Evolutionary conservation across 352 stramenopile genomes (phyloP).

Genomic region (Phytophthora vignae): DNA sequence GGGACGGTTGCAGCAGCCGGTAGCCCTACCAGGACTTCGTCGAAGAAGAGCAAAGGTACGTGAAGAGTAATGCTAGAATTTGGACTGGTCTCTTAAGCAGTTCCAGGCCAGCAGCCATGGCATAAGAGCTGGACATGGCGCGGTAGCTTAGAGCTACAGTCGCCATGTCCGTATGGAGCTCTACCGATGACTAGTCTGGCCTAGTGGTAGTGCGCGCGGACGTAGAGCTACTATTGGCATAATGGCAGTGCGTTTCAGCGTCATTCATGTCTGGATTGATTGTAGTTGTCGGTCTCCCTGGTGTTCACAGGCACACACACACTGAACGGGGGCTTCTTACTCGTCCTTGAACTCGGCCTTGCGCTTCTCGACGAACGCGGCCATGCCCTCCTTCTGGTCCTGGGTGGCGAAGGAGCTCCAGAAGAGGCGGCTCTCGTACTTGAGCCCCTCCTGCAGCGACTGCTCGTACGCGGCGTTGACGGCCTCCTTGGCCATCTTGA

Average conservation of each 20-base stretch:
- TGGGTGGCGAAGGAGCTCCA: conserved; percentile 98
- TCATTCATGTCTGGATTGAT: not conserved
- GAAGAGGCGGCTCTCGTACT: conserved; percentile 98
- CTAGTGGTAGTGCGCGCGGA: not conserved
- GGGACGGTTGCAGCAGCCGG: not conserved
- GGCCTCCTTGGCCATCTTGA: conserved; percentile 98
- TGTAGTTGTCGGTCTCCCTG: not conserved
- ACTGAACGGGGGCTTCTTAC: conserved; percentile 51
- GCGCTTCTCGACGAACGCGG: conserved; percentile 98
- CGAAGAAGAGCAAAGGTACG: conserved; percentile 56
- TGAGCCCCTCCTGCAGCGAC: conserved; percentile 94
- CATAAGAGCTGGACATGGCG: no score
- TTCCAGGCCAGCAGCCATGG: not conserved
- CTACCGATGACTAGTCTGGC: not conserved
- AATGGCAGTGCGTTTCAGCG: not conserved
- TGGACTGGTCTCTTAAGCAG: not conserved
- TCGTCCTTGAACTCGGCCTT: conserved; percentile 95
- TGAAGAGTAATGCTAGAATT: conserved; percentile 26
- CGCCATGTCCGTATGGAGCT: conserved; percentile 2
- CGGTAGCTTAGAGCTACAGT: not conserved
- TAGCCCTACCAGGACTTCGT: conserved; percentile 23
- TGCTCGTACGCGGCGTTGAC: conserved; percentile 95
- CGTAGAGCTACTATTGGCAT: conserved; percentile 1
- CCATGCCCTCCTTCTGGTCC: conserved; percentile 96
- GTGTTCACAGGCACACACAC: not conserved